phyloP scores from a whole-genome alignment of 2,329 filamentous ascomycete genomes.

The Venturia pyrina region DNA sequence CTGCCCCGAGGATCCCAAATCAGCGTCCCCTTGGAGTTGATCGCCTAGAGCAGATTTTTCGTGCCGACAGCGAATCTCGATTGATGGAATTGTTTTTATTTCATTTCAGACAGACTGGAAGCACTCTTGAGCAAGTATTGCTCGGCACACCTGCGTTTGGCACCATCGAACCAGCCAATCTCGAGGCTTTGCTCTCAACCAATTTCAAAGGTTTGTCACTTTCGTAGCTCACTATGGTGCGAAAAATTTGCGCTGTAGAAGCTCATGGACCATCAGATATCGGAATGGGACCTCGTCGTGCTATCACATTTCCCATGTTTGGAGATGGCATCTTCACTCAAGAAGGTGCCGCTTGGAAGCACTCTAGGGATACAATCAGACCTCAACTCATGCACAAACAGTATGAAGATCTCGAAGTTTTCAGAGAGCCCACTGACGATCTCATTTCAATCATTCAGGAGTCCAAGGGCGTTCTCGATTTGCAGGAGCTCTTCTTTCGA shows the following conservation, averaged over 20 bases:
- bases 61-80: constrained; percentile 21
- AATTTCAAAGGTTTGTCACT: constrained; percentile 36
- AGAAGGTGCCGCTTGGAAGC: constrained; percentile 70
- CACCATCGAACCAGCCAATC: constrained; percentile 35
- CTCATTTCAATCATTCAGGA: constrained; percentile 55
- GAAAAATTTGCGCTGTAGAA: constrained; percentile 19
- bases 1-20: constrained; percentile 20
- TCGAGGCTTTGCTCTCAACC: constrained; percentile 35
- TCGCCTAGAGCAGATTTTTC: constrained; percentile 26
- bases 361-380: constrained; percentile 66
- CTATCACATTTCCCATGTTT: constrained; percentile 33
- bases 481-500: constrained; percentile 69
- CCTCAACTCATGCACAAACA: constrained; percentile 83
- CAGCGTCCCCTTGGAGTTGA: constrained; percentile 26
- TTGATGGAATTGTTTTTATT: constrained; percentile 27
- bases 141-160: constrained; percentile 20
- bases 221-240: constrained; percentile 24
- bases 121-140: constrained; percentile 18
- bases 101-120: constrained; percentile 20
- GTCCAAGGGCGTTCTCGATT: constrained; percentile 47
- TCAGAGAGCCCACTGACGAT: constrained; percentile 64
- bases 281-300: constrained; percentile 6
- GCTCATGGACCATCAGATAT: constrained; percentile 12
- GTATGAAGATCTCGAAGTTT: constrained; percentile 69
- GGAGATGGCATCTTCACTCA: constrained; percentile 63